Evolutionary conservation across 2,329 filamentous ascomycete genomes (phyloP).

Genomic region (Botryotinia convoluta): DNA sequence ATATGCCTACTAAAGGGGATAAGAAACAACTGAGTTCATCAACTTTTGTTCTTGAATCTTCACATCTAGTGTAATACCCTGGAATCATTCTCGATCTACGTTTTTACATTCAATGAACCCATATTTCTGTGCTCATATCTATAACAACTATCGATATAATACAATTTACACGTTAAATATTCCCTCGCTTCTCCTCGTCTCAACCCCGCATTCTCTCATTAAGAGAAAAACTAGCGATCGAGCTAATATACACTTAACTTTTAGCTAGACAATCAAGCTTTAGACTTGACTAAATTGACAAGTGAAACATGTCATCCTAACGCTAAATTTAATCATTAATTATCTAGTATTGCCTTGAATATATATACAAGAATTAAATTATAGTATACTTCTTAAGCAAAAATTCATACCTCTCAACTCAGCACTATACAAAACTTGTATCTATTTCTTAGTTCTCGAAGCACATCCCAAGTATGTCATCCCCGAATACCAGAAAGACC

Average conservation of each 20-base stretch:
- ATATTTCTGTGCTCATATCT: not conserved
- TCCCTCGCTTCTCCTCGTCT: not conserved
- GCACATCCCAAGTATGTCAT: too few relatives aligned
- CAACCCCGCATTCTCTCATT: not conserved
- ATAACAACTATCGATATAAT: not conserved
- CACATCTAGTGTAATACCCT: too few relatives aligned
- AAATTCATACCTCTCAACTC: too few relatives aligned
- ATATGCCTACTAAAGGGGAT: not conserved
- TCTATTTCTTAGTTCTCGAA: too few relatives aligned
- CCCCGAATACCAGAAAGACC: too few relatives aligned
- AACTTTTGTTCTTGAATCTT: too few relatives aligned
- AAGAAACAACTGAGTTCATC: not conserved
- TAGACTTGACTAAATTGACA: not conserved
- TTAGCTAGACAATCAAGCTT: not conserved
- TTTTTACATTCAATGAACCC: rapidly evolving
- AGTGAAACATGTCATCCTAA: not conserved
- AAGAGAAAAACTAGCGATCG: not conserved
- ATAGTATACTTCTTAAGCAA: too few relatives aligned
- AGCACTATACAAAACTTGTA: too few relatives aligned
- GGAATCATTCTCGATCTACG: not conserved
- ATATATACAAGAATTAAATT: too few relatives aligned
- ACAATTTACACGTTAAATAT: too few relatives aligned
- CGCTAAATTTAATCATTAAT: not conserved
- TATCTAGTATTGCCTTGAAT: too few relatives aligned
- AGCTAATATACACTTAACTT: not conserved